Base-by-base conservation (phyloP, 768 basidiomycete genomes). In the Xerocomellus dryophilus region DNA sequence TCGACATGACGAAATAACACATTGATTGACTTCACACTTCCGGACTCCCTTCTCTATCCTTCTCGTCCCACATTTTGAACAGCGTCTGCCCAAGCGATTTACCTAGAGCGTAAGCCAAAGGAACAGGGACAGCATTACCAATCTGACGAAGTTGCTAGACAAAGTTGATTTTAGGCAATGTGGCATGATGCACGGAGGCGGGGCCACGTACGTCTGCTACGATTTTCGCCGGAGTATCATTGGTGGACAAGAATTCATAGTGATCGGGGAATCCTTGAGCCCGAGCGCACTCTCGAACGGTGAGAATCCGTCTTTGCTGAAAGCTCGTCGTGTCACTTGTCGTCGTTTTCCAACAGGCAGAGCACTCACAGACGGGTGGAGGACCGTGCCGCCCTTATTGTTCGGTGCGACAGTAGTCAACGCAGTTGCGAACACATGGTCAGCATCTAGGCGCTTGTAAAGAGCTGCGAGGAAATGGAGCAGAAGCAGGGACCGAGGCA, bases 231-330 rank as follows among this genome's bases (percentile, higher is more conserved):
- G 73, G 66, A 4, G 61, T 53, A 6, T 67, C 62, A 36, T 79
- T 75, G 4, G 65, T 71, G 0, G 85, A 86, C 45, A 76, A 58
- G 53, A 91, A 88, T n/a, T 76, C 56, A 57, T 87, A 89, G 35
- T 72, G 40, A 56, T 92, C 90, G 0, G 87, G 86, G 60, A 92
- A 91, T 0, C 90, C 90, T 71, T 92, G 90, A 0, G 84, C 81
- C 21, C 90, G 78, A 17, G 88, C 88, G 41, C 78, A 80, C 62
- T 90, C 88, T 31, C 81, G 74, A 14, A 89, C 79, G 4, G 76
- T 84, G 38, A 88, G 63, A 23, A 88, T 78, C 7, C 90, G 81
- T 58, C 82, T 82, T 85, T 90, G 86, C 84, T 90, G 42, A 43
- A 35, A 36, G 14, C 1, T 39, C 9, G 27, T 47, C 43, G n/a